Evolutionary conservation across 1,284 basidiomycete genomes (phyloP), one percentile per base, ranked within the genome.

Genomic region (Tilletia setariae): DNA sequence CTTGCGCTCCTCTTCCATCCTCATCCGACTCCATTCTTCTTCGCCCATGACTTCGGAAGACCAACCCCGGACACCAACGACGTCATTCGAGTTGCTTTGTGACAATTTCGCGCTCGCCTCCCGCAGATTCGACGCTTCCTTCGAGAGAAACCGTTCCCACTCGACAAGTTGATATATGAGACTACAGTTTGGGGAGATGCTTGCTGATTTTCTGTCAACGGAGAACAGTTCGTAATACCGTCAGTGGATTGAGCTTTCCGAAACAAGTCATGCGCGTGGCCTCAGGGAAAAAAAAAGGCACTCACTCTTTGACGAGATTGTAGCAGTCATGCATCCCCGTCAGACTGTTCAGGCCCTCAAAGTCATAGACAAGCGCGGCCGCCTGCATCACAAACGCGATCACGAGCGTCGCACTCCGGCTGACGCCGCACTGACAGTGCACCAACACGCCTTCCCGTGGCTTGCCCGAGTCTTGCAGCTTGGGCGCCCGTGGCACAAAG

Each of bases 371-470:
- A 63, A 88, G 86, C 46, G 90, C 89, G 21, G 94, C 93, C 42
- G 93, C 91, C 65, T 92, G 89, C 94, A 98, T 97, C 73, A 96
- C 91, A 73, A 96, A 88, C 43, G 94, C 94, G 71, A 98, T 95
- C 62, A 91, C 88, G 76, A 97, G 85, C 0, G 94, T 97, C 19
- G 94, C 94, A 25, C 92, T 94, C 73, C 94, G 89, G 25, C 93
- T 96, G 32, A 98, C 92, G 73, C 94, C 94, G 83, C 94, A 96
- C 85, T 98, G 94, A 69, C 78, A 79, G 47, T 79, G 78, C 25
- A 79, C 78, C 15, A 79, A 72, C n/a, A 79, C 68, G 40, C 68
- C 72, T 53, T 74, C 77, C 35, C 35, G 4, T 4, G 35, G 35
- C 11, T 40, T 40, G 35, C 35, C 35, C 35, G 35, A 16, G 35